Evolutionary conservation across 305 asterid species (phyloP), one percentile per base, ranked within the genome.

Genomic region (Lippia alba): DNA sequence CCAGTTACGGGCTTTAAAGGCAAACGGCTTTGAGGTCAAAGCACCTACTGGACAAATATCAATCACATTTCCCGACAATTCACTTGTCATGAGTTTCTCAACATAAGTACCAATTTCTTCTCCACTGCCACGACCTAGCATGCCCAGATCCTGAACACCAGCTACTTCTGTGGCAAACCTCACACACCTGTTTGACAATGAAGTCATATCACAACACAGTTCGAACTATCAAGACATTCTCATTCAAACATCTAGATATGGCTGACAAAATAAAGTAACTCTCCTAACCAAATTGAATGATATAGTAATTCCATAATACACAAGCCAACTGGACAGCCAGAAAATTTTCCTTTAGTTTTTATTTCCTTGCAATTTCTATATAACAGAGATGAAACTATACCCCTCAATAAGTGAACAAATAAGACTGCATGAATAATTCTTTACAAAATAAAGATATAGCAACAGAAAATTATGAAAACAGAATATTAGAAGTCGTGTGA

Each of bases 11-110:
- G 99, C 99, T 87, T 91, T 94, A 61, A 94, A 91, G 76, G 99
- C 97, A 90, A 88, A 94, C 51, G 99, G 99, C 74, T 94, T 91
- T 36, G 99, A 94, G 30, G 99, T 94, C 56, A 94, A 88, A 75
- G 99, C 99, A 53, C 99, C 99, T 0, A 94, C 99, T 10, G 99
- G 99, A 77, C 99, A 94, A 79, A 94, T 94, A 81, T 94, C 99
- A 53, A 94, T 94, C 57, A 94, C 97, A 68, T 94, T 94, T 66
- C 99, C 99, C 8, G 99, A 94, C 74, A 94, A 82, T 82, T 94
- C 99, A 86, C 99, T 94, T 66, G 97, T 87, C 99, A 94, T 94
- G 61, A 94, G 96, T 62, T 72, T 85, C 79, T 91, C 99, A 61
- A 94, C 99, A 72, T 94, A 94, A 64, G 99, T 94, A 70, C 99